Base-by-base conservation (phyloP, 768 basidiomycete genomes). In the Tephrocybe sp. region DNA sequence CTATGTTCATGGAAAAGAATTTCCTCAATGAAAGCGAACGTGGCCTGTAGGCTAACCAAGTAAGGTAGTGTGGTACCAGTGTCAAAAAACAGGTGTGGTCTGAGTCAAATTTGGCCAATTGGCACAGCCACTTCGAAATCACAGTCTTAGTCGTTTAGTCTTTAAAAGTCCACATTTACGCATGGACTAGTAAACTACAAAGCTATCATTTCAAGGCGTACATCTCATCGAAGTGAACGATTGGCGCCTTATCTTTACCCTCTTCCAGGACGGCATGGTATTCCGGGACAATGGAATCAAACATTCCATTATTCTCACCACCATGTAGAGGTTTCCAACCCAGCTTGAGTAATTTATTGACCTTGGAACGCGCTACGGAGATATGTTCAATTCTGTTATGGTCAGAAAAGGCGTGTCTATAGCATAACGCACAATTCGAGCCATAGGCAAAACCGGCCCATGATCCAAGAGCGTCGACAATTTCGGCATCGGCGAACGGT, bases 201-300 rank as follows among this genome's bases (percentile, higher is more conserved):
- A 10, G n/a, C 33, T 47, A 56, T 40, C 45, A 45, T 40, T 51
- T 42, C 47, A 56, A 34, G 16, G 55, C 55, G 25, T 56, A 56
- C 55, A 56, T 52, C 30, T 56, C 55, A n/a, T 56, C 51, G n/a
- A 56, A 56, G 39, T 56, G 55, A n/a, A 56, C 55, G 5, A 46
- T 52, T 15, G 55, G 55, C 9, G 50, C 47, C 38, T 56, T 31
- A 16, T 56, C 47, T 46, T 45, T 56, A 0, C 55, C 55, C 33
- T 56, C 55, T 47, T 56, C 51, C 29, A 56, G 24, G 27, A 52
- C 55, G 21, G 44, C 47, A 10, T 34, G 33, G 41, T 52, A 52
- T 39, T 56, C 55, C 0, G 55, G 43, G 34, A 56, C 15, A 29
- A 56, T 56, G 27, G 55, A 56, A 5, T 56, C 55, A 16, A 56